A percentile compares a stretch with the other conserved stretches of the same genome.
phyloP scores from a whole-genome alignment of 768 basidiomycete genomes.

The Hortiboletus campestris region DNA sequence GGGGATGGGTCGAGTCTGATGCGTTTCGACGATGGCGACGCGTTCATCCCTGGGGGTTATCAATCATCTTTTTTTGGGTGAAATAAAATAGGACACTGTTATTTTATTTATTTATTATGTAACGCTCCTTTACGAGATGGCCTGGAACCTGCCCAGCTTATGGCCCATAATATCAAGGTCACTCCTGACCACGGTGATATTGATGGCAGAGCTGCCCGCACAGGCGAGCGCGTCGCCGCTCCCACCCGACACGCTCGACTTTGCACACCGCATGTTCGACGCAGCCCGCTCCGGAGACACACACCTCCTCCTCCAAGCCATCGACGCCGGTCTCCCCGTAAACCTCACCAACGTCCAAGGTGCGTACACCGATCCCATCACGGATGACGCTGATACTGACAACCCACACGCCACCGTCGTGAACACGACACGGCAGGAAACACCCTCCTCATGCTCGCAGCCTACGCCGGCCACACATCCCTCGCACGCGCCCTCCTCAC shows the following conservation, averaged over 20 bases:
- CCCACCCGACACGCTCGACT: conserved; percentile 40
- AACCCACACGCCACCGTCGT: no score
- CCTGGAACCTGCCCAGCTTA: no score
- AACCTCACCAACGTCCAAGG: conserved; percentile 77
- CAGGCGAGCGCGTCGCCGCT: conserved; percentile 5
- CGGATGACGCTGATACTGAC: no score
- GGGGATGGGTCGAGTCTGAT: conserved; percentile 33
- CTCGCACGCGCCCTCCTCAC: conserved; percentile 53
- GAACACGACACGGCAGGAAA: conserved; percentile 48
- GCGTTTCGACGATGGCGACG: conserved; percentile 35
- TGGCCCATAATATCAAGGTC: no score
- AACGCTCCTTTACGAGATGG: no score
- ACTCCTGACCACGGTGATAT: no score
- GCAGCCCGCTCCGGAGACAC: conserved; percentile 63
- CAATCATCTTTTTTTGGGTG: no score
- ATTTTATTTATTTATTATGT: no score
- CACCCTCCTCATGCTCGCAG: conserved; percentile 75
- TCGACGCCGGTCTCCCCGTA: conserved; percentile 66
- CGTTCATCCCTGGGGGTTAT: not conserved
- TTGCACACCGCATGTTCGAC: conserved; percentile 72
- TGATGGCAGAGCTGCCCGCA: no score
- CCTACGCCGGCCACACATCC: conserved; percentile 64
- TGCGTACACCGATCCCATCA: no score
- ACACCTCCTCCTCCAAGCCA: conserved; percentile 52
- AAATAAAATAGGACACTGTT: no score